A percentile compares a stretch with the other conserved stretches of the same genome.
Conservation (phyloP, 2,329 filamentous ascomycete genomes). For the Hypomyces perniciosus region DNA sequence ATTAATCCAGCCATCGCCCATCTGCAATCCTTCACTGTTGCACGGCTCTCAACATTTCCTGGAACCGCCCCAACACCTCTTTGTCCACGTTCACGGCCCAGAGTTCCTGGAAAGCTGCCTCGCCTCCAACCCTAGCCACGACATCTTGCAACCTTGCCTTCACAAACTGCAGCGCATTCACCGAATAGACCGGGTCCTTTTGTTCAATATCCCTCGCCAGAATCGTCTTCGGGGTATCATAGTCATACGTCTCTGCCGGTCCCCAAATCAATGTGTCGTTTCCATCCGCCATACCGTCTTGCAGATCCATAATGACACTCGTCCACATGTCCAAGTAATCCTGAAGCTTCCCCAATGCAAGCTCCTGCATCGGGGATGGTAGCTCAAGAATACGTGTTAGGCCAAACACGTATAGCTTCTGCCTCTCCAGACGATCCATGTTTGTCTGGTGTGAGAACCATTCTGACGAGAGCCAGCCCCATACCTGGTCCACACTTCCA, state of each 20-base stretch:
- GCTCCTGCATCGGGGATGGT: constrained; percentile 48
- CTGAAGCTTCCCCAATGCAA: constrained; percentile 59
- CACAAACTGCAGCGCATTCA: constrained; percentile 60
- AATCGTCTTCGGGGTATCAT: constrained; percentile 50
- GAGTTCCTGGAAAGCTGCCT: constrained; percentile 58
- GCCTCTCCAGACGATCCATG: constrained; percentile 58
- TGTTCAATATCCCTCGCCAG: constrained; percentile 47
- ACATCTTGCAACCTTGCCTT: constrained; percentile 53
- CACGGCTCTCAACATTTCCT: constrained; percentile 22
- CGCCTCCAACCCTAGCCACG: constrained; percentile 56
- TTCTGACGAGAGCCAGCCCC: constrained; percentile 53
- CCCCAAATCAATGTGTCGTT: constrained; percentile 48
- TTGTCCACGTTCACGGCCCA: constrained; percentile 71
- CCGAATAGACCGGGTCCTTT: constrained; percentile 61
- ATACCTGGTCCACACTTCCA: constrained; percentile 44
- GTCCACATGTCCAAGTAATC: constrained; percentile 74
- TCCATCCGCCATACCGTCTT: constrained; percentile 50
- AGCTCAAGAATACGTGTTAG: constrained; percentile 67
- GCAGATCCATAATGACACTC: constrained; percentile 58
- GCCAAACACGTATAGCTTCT: constrained; percentile 68
- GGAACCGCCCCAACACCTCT: constrained; percentile 63
- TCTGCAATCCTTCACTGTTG: constrained; percentile 6
- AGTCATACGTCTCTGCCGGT: constrained; percentile 39
- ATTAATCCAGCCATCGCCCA: not conserved
- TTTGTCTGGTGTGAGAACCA: constrained; percentile 66